Evolutionary conservation across 352 stramenopile species (phyloP), one percentile per base, ranked within the genome.

Genomic region (Pythium rhizo-oryzae): DNA sequence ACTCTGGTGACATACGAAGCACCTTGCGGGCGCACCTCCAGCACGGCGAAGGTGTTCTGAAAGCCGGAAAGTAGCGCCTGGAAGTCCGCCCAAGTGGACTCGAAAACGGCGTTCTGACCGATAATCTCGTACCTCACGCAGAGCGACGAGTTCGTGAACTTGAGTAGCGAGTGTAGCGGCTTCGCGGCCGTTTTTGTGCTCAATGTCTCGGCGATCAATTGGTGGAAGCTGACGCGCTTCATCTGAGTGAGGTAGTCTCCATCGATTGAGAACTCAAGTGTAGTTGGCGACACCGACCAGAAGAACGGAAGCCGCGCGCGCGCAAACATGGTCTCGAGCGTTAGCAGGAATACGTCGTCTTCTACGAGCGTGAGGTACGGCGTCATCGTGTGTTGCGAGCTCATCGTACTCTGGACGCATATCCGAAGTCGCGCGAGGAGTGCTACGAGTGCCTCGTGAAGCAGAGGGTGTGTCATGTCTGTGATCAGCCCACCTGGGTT

Each of bases 11-110:
- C 65, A 59, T 90, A 91, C 5, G 75, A 43, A 41, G 90, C 73
- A 13, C 85, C 85, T 59, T 96, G 84, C n/a, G 87, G 87, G 19
- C 78, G 70, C 0, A 96, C 24, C 43, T 91, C 71, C 15, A 96
- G 47, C 13, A 90, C 47, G 0, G 85, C 85, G 55, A 92, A 94
- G 2, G 69, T 77, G 39, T 91, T 76, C 56, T 92, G 81, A 7
- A 87, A 69, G 16, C 81, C 85, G 15, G 71, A 71, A 1, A 94
- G 66, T 5, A 87, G 76, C 5, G 78, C 73, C 57, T 92, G 82
- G 28, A 94, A 90, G 11, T 85, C 80, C 39, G 67, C 67, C 85
- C 85, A 93, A 0, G 72, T 67, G 4, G 70, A 87, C 13, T 76
- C 63, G 16, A 86, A 78, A 19, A 67, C 69, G 7, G 73, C 77